These are phyloP conservation scores for Zalaria sp. DNA, from an alignment of 2,329 filamentous ascomycete species.

Conservation along the genomic window DNA sequence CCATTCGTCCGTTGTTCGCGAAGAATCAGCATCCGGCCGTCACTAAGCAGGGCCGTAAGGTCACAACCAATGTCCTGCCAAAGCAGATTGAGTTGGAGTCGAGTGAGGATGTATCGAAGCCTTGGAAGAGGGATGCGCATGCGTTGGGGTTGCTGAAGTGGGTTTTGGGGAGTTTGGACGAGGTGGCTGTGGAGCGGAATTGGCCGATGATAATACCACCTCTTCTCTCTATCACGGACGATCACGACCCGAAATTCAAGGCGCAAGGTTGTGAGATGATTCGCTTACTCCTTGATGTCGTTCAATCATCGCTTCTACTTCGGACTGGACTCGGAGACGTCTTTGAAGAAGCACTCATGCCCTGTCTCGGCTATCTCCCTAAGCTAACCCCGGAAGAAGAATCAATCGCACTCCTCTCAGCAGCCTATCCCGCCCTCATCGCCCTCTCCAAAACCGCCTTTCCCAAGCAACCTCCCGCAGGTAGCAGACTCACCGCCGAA, in stretches of 20 bases:
- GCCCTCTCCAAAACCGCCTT: constrained; percentile 34
- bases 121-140: constrained; percentile 42
- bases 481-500: constrained; percentile 4
- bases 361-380: constrained; percentile 64
- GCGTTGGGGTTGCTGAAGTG: constrained; percentile 46
- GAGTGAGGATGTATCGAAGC: constrained; percentile 33
- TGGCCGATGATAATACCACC: constrained; percentile 61
- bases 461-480: constrained; percentile 9
- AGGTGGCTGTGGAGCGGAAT: constrained; percentile 35
- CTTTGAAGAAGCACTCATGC: constrained; percentile 55
- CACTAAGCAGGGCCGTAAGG: constrained; percentile 44
- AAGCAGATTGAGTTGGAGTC: constrained; percentile 19
- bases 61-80: constrained; percentile 28
- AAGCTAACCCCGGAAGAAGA: constrained; percentile 61
- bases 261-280: constrained; percentile 43
- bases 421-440: constrained; percentile 54
- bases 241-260: constrained; percentile 40
- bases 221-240: constrained; percentile 55
- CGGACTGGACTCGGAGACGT: constrained; percentile 52
- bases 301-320: constrained; percentile 38
- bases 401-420: constrained; percentile 47
- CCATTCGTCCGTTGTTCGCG: constrained; percentile 55
- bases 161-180: constrained; percentile 39
- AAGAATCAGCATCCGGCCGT: constrained; percentile 38
- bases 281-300: constrained; percentile 38